phyloP scores from a whole-genome alignment of 116 monocot species.

The Dioscorea cayenensis region DNA sequence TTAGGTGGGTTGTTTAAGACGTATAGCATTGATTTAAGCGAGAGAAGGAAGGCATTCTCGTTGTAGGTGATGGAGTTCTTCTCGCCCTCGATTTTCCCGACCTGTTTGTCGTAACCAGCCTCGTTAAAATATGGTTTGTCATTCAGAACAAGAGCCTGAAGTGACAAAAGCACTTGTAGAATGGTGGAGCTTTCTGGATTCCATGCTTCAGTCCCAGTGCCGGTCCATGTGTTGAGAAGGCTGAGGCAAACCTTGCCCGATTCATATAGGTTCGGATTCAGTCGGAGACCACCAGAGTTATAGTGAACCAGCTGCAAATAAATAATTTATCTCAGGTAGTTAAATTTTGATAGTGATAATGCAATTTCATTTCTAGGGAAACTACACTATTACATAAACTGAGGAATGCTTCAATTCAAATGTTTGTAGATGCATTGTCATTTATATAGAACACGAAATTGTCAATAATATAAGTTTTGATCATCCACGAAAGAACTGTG shows the following conservation, averaged over 20 bases:
- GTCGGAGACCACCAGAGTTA: conserved; percentile 58
- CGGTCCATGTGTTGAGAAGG: conserved; percentile 89
- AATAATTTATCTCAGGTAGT: not conserved
- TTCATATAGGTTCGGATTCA: conserved; percentile 91
- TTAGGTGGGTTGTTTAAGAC: conserved; percentile 62
- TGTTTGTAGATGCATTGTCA: too few relatives aligned
- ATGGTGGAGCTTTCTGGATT: conserved; percentile 67
- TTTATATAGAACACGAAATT: too few relatives aligned
- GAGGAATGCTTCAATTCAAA: too few relatives aligned
- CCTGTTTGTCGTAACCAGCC: conserved; percentile 71
- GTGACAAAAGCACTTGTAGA: conserved; percentile 78
- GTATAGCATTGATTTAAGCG: conserved; percentile 77
- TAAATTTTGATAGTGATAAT: too few relatives aligned
- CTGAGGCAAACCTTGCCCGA: conserved; percentile 92
- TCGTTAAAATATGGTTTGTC: conserved; percentile 95
- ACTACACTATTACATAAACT: too few relatives aligned
- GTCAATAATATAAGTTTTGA: too few relatives aligned
- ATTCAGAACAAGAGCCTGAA: conserved; percentile 92
- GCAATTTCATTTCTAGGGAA: too few relatives aligned
- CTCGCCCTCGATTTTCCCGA: conserved; percentile 63
- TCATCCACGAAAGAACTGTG: too few relatives aligned
- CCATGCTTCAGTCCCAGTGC: conserved; percentile 81
- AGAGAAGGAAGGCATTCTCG: conserved; percentile 72
- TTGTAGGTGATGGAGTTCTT: conserved; percentile 76
- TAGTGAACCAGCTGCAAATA: conserved; percentile 75